A percentile compares a stretch with the other conserved stretches of the same genome.
Evolutionary conservation across 768 basidiomycete genomes (phyloP).

Genomic region (Suillus plorans): DNA sequence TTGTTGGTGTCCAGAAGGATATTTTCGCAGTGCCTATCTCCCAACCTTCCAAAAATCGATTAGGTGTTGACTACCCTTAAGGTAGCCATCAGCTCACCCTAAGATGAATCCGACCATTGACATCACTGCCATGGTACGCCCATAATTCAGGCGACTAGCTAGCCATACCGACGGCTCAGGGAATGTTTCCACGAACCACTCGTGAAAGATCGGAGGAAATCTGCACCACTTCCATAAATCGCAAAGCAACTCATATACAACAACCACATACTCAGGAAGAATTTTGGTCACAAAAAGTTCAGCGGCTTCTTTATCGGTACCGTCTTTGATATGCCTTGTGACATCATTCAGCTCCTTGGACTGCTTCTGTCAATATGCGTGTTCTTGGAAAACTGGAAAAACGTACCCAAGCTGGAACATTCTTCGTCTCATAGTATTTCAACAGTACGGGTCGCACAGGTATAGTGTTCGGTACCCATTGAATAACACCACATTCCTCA

Average conservation of each 20-base stretch:
- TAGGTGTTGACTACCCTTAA: neutral
- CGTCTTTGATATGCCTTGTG: conserved; percentile 53
- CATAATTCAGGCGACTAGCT: conserved; percentile 81
- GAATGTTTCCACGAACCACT: conserved; percentile 97
- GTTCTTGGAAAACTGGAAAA: neutral
- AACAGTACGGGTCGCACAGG: conserved; percentile 76
- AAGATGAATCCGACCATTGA: conserved; percentile 98
- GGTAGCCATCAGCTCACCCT: conserved; percentile 51
- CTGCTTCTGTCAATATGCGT: conserved; percentile 30
- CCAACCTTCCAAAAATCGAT: conserved; percentile 56
- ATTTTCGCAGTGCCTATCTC: conserved; percentile 96
- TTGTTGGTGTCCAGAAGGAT: conserved; percentile 87
- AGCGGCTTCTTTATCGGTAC: conserved; percentile 48
- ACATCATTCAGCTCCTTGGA: conserved; percentile 41
- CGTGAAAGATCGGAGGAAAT: conserved; percentile 86
- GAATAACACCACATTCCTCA: conserved; percentile 95
- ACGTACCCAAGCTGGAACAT: conserved; percentile 50
- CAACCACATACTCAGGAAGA: conserved; percentile 49
- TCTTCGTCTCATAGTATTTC: conserved; percentile 60
- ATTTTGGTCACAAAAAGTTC: conserved; percentile 54
- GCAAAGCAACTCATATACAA: neutral
- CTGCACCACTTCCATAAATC: conserved; percentile 33
- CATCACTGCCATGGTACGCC: conserved; percentile 92
- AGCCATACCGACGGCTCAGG: conserved; percentile 97
- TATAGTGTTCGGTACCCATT: conserved; percentile 96